Conservation (phyloP, 108 stramenopile genomes). For the Skeletonema tropicum region DNA sequence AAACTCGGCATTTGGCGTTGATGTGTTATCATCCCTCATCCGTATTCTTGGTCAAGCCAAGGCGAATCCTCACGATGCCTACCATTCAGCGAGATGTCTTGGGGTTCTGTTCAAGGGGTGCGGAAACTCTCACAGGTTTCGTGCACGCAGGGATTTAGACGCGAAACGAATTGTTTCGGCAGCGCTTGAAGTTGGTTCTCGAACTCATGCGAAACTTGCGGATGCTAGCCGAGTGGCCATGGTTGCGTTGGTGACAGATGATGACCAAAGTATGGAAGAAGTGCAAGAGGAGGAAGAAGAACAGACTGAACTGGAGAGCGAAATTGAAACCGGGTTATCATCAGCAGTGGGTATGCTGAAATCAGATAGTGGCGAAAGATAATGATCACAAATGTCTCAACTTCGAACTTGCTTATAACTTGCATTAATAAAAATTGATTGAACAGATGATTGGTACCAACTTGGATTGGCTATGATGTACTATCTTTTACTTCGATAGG, state of each 20-base stretch:
- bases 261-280: slow-evolving; percentile 41
- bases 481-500: no score
- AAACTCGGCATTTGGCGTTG: slow-evolving; percentile 60
- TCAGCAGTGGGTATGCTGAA: slow-evolving; percentile 6
- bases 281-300: slow-evolving; percentile 13
- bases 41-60: slow-evolving; percentile 76
- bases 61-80: slow-evolving; percentile 84
- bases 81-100: slow-evolving; percentile 81
- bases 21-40: slow-evolving; percentile 80
- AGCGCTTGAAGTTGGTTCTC: slow-evolving; percentile 78
- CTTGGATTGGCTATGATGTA: no score
- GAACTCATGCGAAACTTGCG: slow-evolving; percentile 80
- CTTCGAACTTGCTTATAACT: neutral
- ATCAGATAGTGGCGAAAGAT: slow-evolving; percentile 16
- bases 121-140: slow-evolving; percentile 70
- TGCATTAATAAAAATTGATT: neutral
- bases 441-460: no score
- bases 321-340: neutral
- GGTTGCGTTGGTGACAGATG: slow-evolving; percentile 45
- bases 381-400: neutral
- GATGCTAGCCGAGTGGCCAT: slow-evolving; percentile 45
- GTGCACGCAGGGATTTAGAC: slow-evolving; percentile 74
- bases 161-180: slow-evolving; percentile 83
- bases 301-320: slow-evolving; percentile 31
- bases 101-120: slow-evolving; percentile 71